Evolutionary conservation across 257 asterid genomes (phyloP), one percentile per base, ranked within the genome.

Genomic region (Ligustrum vulgare): DNA sequence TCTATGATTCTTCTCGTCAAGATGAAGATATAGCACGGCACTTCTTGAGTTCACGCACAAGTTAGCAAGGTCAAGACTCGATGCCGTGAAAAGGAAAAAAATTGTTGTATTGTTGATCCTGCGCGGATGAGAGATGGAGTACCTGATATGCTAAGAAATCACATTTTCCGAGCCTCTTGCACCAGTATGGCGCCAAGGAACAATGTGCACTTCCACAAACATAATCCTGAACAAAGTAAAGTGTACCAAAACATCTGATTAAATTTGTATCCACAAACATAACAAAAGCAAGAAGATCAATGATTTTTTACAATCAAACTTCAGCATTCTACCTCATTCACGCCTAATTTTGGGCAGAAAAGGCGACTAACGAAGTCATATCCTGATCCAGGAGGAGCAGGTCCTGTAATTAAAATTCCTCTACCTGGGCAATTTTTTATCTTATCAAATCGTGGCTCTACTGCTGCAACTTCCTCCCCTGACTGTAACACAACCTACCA

Each of bases 141-240:
- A 91, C 97, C 83, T 84, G 89, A 77, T 88, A 94, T 25, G 98
- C 96, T 32, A 80, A 45, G 18, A 94, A 82, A 70, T 91, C 92
- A 58, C 62, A 43, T 82, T 94, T 92, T 32, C 89, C 95, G 0
- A 94, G 97, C 88, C 76, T 88, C 73, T 86, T 92, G 87, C 89
- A 76, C 98, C 98, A 94, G 77, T 88, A 94, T 33, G 86, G 73
- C 20, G 85, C 95, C 72, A 94, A 78, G 32, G 97, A 91, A 82
- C 99, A 94, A 71, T 94, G 97, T 23, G 89, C 95, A 70, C 97
- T 92, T 70, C 99, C 99, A 78, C 92, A 84, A 58, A 94, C 97
- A 75, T 93, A 94, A 80, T 94, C 99, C 99, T 94, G 67, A 69
- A 63, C 39, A 43, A 15, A 33, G 39, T 22, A 66, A 70, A 66